Base-by-base conservation (phyloP, 306 rosid genomes). In the Luffa aegyptiaca region DNA sequence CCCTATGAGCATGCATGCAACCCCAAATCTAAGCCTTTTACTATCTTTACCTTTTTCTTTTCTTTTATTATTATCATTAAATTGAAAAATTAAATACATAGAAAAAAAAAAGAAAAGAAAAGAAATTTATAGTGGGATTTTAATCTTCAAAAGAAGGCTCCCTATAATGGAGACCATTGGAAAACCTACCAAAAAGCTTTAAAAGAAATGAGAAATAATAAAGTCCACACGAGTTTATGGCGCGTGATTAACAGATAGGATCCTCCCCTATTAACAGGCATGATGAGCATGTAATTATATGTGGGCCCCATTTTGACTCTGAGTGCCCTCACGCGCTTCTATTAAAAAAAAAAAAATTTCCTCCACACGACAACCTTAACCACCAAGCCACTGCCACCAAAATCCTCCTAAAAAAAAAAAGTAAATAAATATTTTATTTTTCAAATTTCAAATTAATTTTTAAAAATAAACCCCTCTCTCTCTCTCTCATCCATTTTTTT, bases 301-400 rank as follows among this genome's bases (percentile, higher is more conserved):
- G 20, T 31, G 61, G 78, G 31, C 39, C 45, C 78, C 78, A 4
- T 13, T 73, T 74, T 74, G 45, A 49, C 56, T 51, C 20, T 21
- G 31, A 3, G 46, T 49, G 18, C 8, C 8, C 41, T 48, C 78
- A 74, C 78, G 78, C 78, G 62, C 78, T 48, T 48, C 37, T 51
- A 4, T 74, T 74, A 2, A 9, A 10, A 26, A 26, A 26, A 26
- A 26, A 26, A 26, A 26, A 12, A 26, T 31, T 49, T 33, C 14
- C 8, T 21, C 13, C 62, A 74, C 61, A 16, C 77, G 78, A 74
- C 62, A 74, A 74, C 62, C 78, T 74, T 74, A 74, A 74, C 78
- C 55, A 71, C 57, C 76, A 71, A 71, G 76, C 57, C 41, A 44
- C 76, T 46, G 76, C 76, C 76, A 71, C 61, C 78, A 74, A 74